Base-by-base conservation (phyloP, 148 eudicot species). In the Hydrangea macrophylla region DNA sequence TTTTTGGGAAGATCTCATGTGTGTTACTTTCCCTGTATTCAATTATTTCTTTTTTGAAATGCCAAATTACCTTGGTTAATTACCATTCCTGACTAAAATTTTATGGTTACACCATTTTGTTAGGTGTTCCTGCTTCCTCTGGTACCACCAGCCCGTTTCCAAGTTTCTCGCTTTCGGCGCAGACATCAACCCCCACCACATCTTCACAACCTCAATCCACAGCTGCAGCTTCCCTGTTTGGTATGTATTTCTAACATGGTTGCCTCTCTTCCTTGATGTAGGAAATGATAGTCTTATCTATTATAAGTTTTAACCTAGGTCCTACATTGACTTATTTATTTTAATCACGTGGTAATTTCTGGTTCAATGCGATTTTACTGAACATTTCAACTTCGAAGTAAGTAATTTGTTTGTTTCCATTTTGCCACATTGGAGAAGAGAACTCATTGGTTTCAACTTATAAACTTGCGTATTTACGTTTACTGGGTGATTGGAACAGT, bases 121-220 rank as follows among this genome's bases (percentile, higher is more conserved):
- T 60, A 80, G 86, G 79, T 73, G 48, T 55, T 17, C 62, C 84
- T 58, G 40, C 85, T 59, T 69, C 62, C 60, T 35, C 68, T 5
- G 67, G 68, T 39, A 65, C 65, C 31, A 39, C 75, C 6, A 72
- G 76, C 50, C 71, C 73, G 13, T 31, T 78, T 20, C 53, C 71
- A 58, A 58, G 65, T 64, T 59, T 78, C 68, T 69, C 80, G 53
- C 58, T 79, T 6, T 27, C 68, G 32, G 28, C 72, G 2, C 71
- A 62, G 27, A 11, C 70, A 5, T 18, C 40, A 2, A 23, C 76
- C 11, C 55, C 76, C 9, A 27, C 70, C 24, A 65, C 79, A 36
- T 70, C 82, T 28, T 58, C 58, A 5, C 75, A 48, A 39, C 33
- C 79, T 1, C 83, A 79, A 71, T 62, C 78, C 3, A 74, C 76